Evolutionary conservation across 192 early-diverging fungal species (phyloP), one percentile per base, ranked within the genome.

Genomic region (Coemansia sp.): DNA sequence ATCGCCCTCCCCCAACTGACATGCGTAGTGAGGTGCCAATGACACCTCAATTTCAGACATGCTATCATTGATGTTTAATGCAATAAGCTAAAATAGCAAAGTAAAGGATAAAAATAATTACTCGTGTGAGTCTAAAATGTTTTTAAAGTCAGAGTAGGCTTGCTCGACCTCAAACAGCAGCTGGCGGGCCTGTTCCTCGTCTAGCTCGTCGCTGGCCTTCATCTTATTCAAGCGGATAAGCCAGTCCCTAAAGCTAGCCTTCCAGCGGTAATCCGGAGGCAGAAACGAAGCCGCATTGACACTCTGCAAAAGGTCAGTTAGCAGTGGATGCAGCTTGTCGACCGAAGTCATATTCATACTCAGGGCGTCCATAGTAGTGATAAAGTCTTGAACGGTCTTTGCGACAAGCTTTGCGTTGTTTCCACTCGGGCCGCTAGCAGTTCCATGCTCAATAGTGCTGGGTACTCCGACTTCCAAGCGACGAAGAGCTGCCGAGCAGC

Each of bases 401-500:
- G 93, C 95, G 20, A 95, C 89, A 57, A 91, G 84, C 81, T 94
- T 93, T n/a, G 89, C 90, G 7, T 88, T 88, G 57, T 86, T 90
- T 1, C 81, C 76, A 2, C 84, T 71, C 64, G 88, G 75, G 1
- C 52, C 62, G 71, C 53, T 65, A 52, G 41, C 85, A 68, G 41
- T 71, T 12, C 88, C 88, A 85, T 98, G 96, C 74, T 99, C 97
- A 39, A 96, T 89, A 0, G 97, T 99, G 11, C 94, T 93, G 2
- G 97, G 97, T 0, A 99, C 95, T 0, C 97, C 97, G n/a, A 96
- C 93, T 75, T 95, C 92, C 64, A 99, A 80, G 38, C 96, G 85
- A 63, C 92, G 90, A 18, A 87, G 86, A 3, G 96, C 97, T 4
- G 95, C 94, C 2, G 95, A 92, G 65, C 94, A 96, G 43, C 87